These are phyloP conservation scores for Ilex asprella DNA, from an alignment of 257 asterid species.

Conservation along the genomic window DNA sequence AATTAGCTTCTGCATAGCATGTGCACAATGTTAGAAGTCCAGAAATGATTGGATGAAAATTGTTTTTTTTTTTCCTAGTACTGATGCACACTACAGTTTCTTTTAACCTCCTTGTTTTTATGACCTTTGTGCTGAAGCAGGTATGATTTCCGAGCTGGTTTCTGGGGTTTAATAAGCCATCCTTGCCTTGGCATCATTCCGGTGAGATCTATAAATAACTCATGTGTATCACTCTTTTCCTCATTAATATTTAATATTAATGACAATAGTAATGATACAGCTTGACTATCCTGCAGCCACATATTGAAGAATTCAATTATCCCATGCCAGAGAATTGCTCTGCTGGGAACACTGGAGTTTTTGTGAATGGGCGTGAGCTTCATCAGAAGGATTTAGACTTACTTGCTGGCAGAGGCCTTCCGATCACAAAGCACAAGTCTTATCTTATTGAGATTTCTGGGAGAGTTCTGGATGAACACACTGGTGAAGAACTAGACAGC, in stretches of 20 bases:
- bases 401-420: conserved; percentile 78
- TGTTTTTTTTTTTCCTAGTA: no score
- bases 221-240: conserved; percentile 1
- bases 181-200: conserved; percentile 80
- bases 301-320: conserved; percentile 71
- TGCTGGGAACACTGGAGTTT: conserved; percentile 74
- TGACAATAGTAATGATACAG: neutral
- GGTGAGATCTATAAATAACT: conserved; percentile 42
- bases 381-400: conserved; percentile 76
- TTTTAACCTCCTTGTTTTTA: no score
- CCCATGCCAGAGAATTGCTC: conserved; percentile 71
- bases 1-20: no score
- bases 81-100: no score
- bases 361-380: conserved; percentile 87
- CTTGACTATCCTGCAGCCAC: conserved; percentile 57
- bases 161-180: conserved; percentile 96
- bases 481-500: conserved; percentile 77
- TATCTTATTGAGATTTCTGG: conserved; percentile 73
- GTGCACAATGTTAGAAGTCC: no score
- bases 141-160: conserved; percentile 86
- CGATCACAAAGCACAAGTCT: conserved; percentile 49
- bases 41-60: no score
- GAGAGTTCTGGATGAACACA: conserved; percentile 67
- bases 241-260: no score
- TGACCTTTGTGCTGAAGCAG: conserved; percentile 24